Base-by-base conservation (phyloP, 2,329 filamentous ascomycete species). In the Xylaria hypoxylon region DNA sequence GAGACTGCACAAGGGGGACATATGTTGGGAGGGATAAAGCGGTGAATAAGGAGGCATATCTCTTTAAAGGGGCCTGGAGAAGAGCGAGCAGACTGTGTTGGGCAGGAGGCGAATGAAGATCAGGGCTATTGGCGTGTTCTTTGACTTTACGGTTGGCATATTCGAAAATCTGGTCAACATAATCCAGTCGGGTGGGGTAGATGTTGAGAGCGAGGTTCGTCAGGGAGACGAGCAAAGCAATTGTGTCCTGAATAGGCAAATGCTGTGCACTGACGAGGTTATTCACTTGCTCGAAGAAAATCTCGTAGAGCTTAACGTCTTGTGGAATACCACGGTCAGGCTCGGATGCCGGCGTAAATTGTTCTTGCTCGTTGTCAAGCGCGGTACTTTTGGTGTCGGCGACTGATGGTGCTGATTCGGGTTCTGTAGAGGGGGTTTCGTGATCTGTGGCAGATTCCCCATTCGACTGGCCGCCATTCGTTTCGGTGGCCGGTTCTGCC, bases 261-360 rank as follows among this genome's bases (percentile, higher is more conserved):
- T 93, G 90, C 76, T 97, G 93, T 59, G 92, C 92, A 79, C 94
- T 95, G 68, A 98, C 94, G 58, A 99, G 84, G 75, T 95, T 94
- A 76, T 96, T 92, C 68, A 98, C 96, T 79, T 98, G 96, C 58
- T 94, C 91, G 76, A 98, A 97, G 84, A 98, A 99, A 66, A 98
- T 93, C 80, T 98, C 94, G 79, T 98, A 98, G 26, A 99, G 87
- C 80, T 93, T 95, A 64, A 97, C 89, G 74, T 93, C 90, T 59
- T 90, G 86, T 0, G 91, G 90, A 71, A 93, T 92, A 22, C 87
- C 83, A 73, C 80, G 79, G 55, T 79, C 76, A 63, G 79, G 78
- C 67, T 80, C 79, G 5, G 77, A 68, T 6, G 74, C 68, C 2
- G 69, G 65, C 22, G 76, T 65, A 13, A 69, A 53, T 55, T 71